Evolutionary conservation across 371 early-diverging fungal genomes (phyloP).

Genomic region (Mortierella sp.): DNA sequence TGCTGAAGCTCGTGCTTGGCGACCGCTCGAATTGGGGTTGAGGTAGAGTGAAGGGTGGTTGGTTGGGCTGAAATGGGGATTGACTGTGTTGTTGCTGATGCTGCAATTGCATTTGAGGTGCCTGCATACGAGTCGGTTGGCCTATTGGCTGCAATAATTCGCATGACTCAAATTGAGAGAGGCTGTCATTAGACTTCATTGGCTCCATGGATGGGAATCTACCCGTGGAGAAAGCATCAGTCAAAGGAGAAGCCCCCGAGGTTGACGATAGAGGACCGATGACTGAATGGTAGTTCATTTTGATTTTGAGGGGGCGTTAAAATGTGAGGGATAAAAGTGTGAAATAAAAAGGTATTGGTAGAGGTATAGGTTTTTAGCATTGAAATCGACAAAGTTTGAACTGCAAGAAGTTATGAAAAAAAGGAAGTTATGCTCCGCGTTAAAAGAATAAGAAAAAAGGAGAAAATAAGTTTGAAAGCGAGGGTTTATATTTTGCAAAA

Average conservation of each 20-base stretch:
- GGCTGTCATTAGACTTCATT: background rate
- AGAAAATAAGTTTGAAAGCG: background rate
- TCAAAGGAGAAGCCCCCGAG: background rate
- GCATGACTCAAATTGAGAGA: background rate
- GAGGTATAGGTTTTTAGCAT: background rate
- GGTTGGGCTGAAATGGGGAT: background rate
- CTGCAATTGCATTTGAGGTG: background rate
- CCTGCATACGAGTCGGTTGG: background rate
- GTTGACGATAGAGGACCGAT: background rate
- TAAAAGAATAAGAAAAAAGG: background rate
- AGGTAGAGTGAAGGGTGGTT: background rate
- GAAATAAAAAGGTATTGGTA: background rate
- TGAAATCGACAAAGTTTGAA: too few relatives aligned
- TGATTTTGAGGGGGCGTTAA: background rate
- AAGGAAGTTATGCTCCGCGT: background rate
- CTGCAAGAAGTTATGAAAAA: too few relatives aligned
- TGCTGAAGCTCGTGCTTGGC: background rate
- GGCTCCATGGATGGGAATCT: background rate
- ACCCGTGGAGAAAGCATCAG: background rate
- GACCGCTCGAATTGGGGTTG: background rate
- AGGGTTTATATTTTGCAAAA: background rate
- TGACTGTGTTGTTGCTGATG: background rate
- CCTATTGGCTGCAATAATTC: background rate
- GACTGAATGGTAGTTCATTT: conserved; percentile 1
- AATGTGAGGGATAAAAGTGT: background rate